Evolutionary conservation across 2,329 filamentous ascomycete species (phyloP).

Genomic region (Verruconis gallopava): DNA sequence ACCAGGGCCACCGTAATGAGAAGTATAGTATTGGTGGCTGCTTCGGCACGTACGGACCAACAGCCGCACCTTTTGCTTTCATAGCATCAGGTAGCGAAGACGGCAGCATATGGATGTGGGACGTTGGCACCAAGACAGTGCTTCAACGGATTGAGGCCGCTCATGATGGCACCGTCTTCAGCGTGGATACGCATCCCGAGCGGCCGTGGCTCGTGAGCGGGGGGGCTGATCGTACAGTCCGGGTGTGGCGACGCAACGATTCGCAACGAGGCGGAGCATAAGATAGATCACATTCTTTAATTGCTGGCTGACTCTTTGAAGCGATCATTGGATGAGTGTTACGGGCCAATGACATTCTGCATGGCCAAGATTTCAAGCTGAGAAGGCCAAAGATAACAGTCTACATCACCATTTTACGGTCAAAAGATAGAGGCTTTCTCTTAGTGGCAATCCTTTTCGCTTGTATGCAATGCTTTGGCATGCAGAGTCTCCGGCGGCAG

Average conservation of each 20-base stretch:
- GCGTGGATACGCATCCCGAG: slow-evolving; percentile 45
- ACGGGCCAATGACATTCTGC: too few relatives aligned
- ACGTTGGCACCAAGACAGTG: slow-evolving; percentile 72
- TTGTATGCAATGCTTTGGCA: too few relatives aligned
- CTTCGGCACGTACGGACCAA: slow-evolving; percentile 55
- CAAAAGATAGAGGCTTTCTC: too few relatives aligned
- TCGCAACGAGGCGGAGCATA: too few relatives aligned
- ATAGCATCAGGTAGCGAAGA: slow-evolving; percentile 80
- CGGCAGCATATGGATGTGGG: slow-evolving; percentile 76
- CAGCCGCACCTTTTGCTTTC: slow-evolving; percentile 36
- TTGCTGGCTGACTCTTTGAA: too few relatives aligned
- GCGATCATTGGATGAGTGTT: too few relatives aligned
- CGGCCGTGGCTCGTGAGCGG: slow-evolving; percentile 46
- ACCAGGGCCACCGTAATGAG: slow-evolving; percentile 79
- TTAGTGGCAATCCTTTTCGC: too few relatives aligned
- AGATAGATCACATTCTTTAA: too few relatives aligned
- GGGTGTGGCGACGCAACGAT: slow-evolving; percentile 43
- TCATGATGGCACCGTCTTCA: slow-evolving; percentile 45
- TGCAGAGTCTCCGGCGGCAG: too few relatives aligned
- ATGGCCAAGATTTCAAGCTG: too few relatives aligned
- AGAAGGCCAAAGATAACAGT: too few relatives aligned
- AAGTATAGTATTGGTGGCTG: slow-evolving; percentile 75
- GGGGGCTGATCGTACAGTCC: slow-evolving; percentile 48
- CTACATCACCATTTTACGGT: too few relatives aligned
- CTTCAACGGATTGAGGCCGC: slow-evolving; percentile 41